Conservation (phyloP, 2,329 filamentous ascomycete genomes). For the Aspergillus hiratsukae region DNA sequence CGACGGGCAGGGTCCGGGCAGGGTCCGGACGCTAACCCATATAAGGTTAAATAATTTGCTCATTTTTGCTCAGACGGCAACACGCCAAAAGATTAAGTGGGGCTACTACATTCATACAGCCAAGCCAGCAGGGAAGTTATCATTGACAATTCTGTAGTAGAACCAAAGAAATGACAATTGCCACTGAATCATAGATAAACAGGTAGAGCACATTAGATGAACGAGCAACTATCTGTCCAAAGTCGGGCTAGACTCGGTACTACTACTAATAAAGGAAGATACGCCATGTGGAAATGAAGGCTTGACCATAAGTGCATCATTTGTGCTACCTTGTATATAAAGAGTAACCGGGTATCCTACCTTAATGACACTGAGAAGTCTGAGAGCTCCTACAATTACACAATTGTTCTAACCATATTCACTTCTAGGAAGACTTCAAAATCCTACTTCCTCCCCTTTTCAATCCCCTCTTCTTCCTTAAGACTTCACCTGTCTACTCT, state of each 20-base stretch:
- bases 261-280: background rate
- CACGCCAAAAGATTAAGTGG: background rate
- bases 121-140: background rate
- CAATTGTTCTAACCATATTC: background rate
- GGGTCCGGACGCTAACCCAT: background rate
- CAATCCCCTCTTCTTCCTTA: background rate
- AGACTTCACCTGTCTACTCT: background rate
- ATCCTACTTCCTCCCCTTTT: background rate
- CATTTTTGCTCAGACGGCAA: background rate
- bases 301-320: background rate
- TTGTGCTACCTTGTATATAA: background rate
- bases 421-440: background rate
- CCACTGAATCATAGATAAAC: too few species aligned
- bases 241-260: background rate
- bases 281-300: background rate
- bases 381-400: background rate
- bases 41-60: background rate
- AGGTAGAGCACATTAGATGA: background rate
- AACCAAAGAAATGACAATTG: background rate
- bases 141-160: background rate
- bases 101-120: background rate
- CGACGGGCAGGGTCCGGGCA: background rate
- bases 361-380: background rate
- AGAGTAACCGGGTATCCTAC: background rate
- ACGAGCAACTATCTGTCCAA: background rate